phyloP scores from a whole-genome alignment of 805 yeast genomes.

The Candida namnaoensis region DNA sequence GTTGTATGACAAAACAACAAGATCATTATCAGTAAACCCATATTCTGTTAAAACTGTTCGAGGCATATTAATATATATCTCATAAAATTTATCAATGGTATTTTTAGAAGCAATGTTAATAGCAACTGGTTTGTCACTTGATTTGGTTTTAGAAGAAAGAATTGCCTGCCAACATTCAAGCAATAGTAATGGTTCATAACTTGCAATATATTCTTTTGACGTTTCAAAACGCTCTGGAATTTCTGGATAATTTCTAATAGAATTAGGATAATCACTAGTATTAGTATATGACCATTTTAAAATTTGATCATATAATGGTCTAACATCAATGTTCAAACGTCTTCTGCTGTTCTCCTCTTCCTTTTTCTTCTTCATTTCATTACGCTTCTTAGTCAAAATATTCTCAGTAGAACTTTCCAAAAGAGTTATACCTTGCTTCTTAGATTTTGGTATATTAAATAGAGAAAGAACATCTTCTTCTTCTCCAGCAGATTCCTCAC shows the following conservation, averaged over 20 bases:
- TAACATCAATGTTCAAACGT: conserved; percentile 69
- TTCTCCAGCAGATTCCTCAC: conserved; percentile 23
- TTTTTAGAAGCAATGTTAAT: conserved; percentile 72
- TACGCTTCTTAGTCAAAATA: conserved; percentile 17
- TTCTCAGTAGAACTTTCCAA: conserved; percentile 37
- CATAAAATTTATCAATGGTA: conserved; percentile 80
- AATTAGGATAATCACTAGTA: conserved; percentile 50
- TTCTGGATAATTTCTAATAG: conserved; percentile 17
- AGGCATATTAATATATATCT: conserved; percentile 68
- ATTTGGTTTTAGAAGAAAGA: conserved; percentile 58
- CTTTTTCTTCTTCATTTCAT: conserved; percentile 27
- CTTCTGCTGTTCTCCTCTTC: conserved; percentile 75
- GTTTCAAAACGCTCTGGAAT: conserved; percentile 50
- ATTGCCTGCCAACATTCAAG: conserved; percentile 94
- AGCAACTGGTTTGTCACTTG: conserved; percentile 48
- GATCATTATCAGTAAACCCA: conserved; percentile 65
- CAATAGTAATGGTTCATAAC: conserved; percentile 73
- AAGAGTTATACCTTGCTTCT: conserved; percentile 22
- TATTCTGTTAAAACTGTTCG: conserved; percentile 40
- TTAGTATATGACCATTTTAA: conserved; percentile 71
- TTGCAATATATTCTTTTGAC: conserved; percentile 56
- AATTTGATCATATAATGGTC: conserved; percentile 62
- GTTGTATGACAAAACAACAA: conserved; percentile 50
- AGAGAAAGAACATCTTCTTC: conserved; percentile 30
- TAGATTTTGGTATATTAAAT: conserved; percentile 21